Evolutionary conservation across 495 filamentous ascomycete species (phyloP), one percentile per base, ranked within the genome.

Genomic region (Coniosporium apollinis): DNA sequence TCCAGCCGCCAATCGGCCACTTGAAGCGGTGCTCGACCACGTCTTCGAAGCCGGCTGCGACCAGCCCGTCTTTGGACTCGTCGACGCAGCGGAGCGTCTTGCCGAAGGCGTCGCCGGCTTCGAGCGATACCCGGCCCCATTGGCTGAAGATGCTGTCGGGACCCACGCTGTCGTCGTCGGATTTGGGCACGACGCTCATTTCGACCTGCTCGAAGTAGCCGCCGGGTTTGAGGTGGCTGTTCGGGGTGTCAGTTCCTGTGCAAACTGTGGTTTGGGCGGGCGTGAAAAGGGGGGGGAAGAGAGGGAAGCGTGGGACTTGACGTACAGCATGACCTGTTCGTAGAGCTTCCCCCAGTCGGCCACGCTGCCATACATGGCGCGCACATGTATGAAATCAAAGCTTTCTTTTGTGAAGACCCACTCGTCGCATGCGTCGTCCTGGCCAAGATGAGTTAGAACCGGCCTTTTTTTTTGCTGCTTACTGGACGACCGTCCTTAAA

Each of bases 301-400:
- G n/a, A n/a, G n/a, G n/a, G n/a, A n/a, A n/a, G n/a, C n/a, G n/a
- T n/a, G n/a, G n/a, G n/a, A n/a, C n/a, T 24, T 14, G 9, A 26
- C 34, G 22, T 17, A 13, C 5, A 37, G 22, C 34, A 37, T 42
- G 26, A 5, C 45, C 30, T 51, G 47, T 15, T 30, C 6, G 11
- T 44, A 40, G 31, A 48, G 48, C 13, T 16, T 30, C 2, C 24
- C 28, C 55, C 55, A 58, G 36, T 56, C 54, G 11, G 18, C 34
- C 10, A 56, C 49, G 30, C 45, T 29, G 4, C 44, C 45, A 26
- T 41, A 35, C 41, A 58, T 36, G 22, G 42, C 41, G 10, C 54
- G 45, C 28, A 45, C 45, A 37, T 56, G 55, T 24, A 58, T 55
- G 10, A 50, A 35, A 32, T 58, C 55, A 28, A 55, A 56, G 1